These are phyloP conservation scores for Nakazawaea laoshanensis DNA, from an alignment of 805 yeast genomes.

Conservation along the genomic window DNA sequence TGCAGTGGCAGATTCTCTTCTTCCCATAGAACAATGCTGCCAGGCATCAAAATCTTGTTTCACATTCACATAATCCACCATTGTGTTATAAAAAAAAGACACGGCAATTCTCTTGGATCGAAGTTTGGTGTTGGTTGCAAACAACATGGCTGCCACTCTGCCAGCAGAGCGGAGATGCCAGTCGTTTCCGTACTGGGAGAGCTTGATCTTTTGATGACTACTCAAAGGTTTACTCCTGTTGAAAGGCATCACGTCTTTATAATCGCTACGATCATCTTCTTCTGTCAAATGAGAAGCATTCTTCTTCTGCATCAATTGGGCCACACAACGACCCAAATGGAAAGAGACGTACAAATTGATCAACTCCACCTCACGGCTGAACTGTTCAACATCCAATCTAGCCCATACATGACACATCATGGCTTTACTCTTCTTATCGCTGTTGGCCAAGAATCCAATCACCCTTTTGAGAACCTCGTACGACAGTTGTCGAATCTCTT, in stretches of 20 bases:
- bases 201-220: conserved; percentile 28
- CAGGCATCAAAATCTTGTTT: conserved; percentile 79
- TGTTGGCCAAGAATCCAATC: conserved; percentile 57
- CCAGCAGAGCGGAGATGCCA: conserved; percentile 77
- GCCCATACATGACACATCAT: conserved; percentile 49
- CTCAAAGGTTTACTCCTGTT: neutral
- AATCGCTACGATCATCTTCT: neutral
- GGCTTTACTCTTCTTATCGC: conserved; percentile 28
- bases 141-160: conserved; percentile 44
- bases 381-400: conserved; percentile 30
- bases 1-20: conserved; percentile 13
- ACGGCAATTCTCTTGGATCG: conserved; percentile 24
- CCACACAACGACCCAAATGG: conserved; percentile 51
- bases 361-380: conserved; percentile 50
- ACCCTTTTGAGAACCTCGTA: conserved; percentile 63
- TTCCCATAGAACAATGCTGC: conserved; percentile 36
- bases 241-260: neutral
- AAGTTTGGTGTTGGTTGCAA: conserved; percentile 36
- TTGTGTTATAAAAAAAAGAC: conserved; percentile 62
- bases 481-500: conserved; percentile 47
- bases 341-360: conserved; percentile 73
- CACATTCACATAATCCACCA: conserved; percentile 73
- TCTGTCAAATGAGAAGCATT: conserved; percentile 1
- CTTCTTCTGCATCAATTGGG: conserved; percentile 18
- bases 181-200: conserved; percentile 63